These are phyloP conservation scores for Erythrophleum ivorense DNA, from an alignment of 331 rosid species.

Conservation along the genomic window DNA sequence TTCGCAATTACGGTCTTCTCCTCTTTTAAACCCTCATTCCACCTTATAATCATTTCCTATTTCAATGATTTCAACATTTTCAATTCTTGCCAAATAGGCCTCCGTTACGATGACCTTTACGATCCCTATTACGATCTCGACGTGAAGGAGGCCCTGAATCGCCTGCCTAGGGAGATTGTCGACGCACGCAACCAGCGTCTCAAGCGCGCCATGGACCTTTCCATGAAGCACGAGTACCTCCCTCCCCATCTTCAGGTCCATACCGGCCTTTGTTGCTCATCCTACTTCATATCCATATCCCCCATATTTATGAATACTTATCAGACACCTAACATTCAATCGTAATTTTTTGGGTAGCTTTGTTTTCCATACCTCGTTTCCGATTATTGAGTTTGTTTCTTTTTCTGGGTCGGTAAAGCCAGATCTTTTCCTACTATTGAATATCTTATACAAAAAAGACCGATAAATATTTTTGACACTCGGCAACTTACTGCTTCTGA, in stretches of 20 bases:
- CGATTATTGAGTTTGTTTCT: no score
- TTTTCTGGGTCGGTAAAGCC: no score
- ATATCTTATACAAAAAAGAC: no score
- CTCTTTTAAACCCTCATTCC: not conserved
- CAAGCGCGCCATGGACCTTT: conserved; percentile 95
- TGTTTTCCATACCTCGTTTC: no score
- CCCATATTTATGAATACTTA: no score
- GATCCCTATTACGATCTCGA: conserved; percentile 90
- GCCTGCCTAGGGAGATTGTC: conserved; percentile 86
- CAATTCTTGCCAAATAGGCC: conserved; percentile 49
- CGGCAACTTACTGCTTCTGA: no score
- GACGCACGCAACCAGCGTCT: conserved; percentile 95
- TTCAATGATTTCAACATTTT: not conserved
- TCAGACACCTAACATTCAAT: no score
- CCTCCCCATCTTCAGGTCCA: conserved; percentile 78
- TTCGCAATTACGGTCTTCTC: conserved; percentile 67
- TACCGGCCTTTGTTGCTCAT: not conserved
- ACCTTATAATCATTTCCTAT: not conserved
- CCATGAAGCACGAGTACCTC: conserved; percentile 93
- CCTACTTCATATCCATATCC: not conserved
- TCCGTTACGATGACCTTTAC: conserved; percentile 89
- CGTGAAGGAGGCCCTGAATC: conserved; percentile 85
- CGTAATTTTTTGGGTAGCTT: no score
- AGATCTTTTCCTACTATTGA: no score
- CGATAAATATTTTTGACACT: no score